Conservation (phyloP, 2,329 filamentous ascomycete species). For the Fusarium neocosmosporiellum region DNA sequence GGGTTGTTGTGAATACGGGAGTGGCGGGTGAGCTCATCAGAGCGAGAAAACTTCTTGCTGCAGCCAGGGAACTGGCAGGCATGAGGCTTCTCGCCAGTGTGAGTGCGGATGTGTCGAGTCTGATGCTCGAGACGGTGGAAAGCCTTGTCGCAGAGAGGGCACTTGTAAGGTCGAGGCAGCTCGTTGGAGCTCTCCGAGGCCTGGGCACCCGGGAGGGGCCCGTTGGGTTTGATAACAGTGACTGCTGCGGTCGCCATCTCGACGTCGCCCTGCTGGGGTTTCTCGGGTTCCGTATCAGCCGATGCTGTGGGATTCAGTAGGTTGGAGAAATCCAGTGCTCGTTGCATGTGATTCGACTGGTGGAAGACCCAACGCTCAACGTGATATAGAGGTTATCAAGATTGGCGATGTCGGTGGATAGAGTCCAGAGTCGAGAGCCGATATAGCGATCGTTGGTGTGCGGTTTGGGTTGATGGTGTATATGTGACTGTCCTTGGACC, state of each 20-base stretch:
- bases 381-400: constrained; percentile 20
- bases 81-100: constrained; percentile 98
- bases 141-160: constrained; percentile 96
- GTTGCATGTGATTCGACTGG: constrained; percentile 74
- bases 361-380: constrained; percentile 35
- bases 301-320: constrained; percentile 71
- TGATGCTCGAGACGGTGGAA: constrained; percentile 99
- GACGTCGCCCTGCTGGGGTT: constrained; percentile 48
- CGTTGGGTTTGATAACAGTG: constrained; percentile 70
- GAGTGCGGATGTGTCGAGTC: constrained; percentile 89
- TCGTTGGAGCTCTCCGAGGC: constrained; percentile 69
- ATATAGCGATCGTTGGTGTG: constrained; percentile 16
- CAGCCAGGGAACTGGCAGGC: constrained; percentile 95
- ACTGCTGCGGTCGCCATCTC: constrained; percentile 65
- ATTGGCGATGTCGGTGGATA: constrained; percentile 1
- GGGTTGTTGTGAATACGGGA: constrained; percentile 99
- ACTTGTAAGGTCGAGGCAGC: constrained; percentile 97
- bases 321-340: constrained; percentile 79
- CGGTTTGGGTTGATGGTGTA: constrained; percentile 10
- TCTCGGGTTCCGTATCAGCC: constrained; percentile 39
- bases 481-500: constrained; percentile 9
- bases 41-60: constrained; percentile 96
- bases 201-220: constrained; percentile 71
- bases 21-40: constrained; percentile 95
- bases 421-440: constrained; percentile 15